Evolutionary conservation across 441 rosid species (phyloP).

Genomic region (Pelargonium myrrhifolium): DNA sequence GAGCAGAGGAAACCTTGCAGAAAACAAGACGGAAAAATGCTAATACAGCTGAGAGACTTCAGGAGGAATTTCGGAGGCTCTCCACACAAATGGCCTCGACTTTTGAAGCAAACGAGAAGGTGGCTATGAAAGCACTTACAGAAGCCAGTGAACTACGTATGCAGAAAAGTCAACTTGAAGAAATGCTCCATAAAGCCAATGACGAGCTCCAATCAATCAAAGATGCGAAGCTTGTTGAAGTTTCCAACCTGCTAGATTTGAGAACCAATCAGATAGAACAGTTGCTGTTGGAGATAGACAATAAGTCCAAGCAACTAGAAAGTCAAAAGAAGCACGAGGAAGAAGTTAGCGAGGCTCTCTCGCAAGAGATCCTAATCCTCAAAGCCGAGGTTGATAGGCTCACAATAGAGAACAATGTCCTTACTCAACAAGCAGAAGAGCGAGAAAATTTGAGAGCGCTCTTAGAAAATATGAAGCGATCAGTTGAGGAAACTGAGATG

Average conservation of each 20-base stretch:
- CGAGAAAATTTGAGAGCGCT: constrained; percentile 38
- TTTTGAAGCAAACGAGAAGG: constrained; percentile 62
- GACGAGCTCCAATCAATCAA: constrained; percentile 41
- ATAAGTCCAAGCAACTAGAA: constrained; percentile 40
- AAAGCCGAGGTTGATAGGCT: constrained; percentile 49
- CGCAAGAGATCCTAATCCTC: constrained; percentile 35
- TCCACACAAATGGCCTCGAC: constrained; percentile 63
- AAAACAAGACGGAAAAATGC: constrained; percentile 59
- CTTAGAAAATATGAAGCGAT: constrained; percentile 34
- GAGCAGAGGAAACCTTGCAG: constrained; percentile 67
- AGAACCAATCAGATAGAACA: constrained; percentile 40
- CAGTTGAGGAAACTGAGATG: constrained; percentile 34
- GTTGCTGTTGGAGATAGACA: constrained; percentile 15
- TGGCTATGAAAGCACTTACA: constrained; percentile 53
- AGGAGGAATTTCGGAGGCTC: constrained; percentile 62
- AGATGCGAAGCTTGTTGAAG: constrained; percentile 34
- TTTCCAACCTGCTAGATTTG: constrained; percentile 35
- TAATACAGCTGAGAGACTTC: constrained; percentile 61
- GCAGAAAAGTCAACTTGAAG: constrained; percentile 55
- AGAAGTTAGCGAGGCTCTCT: constrained; percentile 34
- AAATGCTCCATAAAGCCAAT: constrained; percentile 42
- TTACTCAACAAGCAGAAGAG: constrained; percentile 36
- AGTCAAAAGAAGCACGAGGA: constrained; percentile 43
- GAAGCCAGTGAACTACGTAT: constrained; percentile 53
- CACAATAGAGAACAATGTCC: constrained; percentile 27